Conservation (phyloP, 768 basidiomycete species). For the Cystofilobasidium capitatum region DNA sequence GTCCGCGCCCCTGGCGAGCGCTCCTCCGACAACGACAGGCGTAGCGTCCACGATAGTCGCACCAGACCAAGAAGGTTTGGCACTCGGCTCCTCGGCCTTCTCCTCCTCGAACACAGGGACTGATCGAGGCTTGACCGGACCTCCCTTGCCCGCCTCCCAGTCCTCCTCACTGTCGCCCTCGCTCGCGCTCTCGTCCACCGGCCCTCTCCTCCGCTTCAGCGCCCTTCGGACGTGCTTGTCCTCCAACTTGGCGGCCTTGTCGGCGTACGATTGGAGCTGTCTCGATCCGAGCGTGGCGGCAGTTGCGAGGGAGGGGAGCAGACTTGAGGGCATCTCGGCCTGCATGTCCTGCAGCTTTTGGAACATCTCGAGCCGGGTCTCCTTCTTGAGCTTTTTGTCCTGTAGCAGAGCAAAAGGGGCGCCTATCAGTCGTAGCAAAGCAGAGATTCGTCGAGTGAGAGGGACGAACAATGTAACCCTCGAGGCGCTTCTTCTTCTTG, state of each 20-base stretch:
- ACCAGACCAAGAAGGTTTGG: constrained; percentile 18
- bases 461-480: constrained; percentile 74
- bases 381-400: constrained; percentile 89
- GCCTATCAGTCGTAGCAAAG: background rate
- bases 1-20: constrained; percentile 20
- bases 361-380: constrained; percentile 65
- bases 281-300: constrained; percentile 78
- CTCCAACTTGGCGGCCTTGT: constrained; percentile 28
- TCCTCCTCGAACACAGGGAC: constrained; percentile 17
- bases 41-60: constrained; percentile 8
- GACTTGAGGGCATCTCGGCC: constrained; percentile 51
- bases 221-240: constrained; percentile 30
- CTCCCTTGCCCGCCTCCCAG: constrained; percentile 23
- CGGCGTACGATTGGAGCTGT: constrained; percentile 45
- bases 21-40: constrained; percentile 24
- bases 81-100: constrained; percentile 23
- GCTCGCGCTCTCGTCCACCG: background rate
- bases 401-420: constrained; percentile 34
- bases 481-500: constrained; percentile 80
- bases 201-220: constrained; percentile 18
- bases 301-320: constrained; percentile 67
- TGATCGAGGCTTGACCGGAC: constrained; percentile 9
- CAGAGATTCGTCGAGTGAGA: background rate
- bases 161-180: constrained; percentile 21
- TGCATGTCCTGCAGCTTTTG: constrained; percentile 78